These are phyloP conservation scores for Prototheca wickerhamii DNA, from an alignment of 163 green algal genomes.

Conservation along the genomic window DNA sequence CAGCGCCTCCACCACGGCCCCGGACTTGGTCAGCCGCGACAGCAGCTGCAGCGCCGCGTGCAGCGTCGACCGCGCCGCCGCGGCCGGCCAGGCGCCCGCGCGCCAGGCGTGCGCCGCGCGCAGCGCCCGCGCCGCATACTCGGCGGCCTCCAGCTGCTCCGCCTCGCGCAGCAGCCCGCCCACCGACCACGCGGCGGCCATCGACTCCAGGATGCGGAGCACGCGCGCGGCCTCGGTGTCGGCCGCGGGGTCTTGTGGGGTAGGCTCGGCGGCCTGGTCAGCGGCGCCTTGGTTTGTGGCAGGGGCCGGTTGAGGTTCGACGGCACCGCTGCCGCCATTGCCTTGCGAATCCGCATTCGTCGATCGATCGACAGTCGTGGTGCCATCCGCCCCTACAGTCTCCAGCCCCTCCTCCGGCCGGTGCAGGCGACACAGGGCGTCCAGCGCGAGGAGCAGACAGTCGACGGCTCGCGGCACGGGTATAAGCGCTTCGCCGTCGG, in stretches of 20 bases:
- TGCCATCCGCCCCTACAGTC: no score
- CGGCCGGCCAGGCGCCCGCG: background rate
- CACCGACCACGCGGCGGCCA: constrained; percentile 13
- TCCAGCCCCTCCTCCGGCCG: no score
- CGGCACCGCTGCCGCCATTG: background rate
- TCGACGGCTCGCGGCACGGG: constrained; percentile 64
- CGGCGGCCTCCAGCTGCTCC: constrained; percentile 40
- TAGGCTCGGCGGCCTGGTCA: background rate
- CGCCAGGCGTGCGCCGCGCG: background rate
- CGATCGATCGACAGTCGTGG: no score
- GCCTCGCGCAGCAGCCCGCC: constrained; percentile 56
- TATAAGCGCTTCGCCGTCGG: background rate
- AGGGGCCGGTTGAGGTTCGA: no score
- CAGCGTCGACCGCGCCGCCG: constrained; percentile 28
- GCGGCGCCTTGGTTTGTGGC: background rate
- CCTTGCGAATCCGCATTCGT: background rate
- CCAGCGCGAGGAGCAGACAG: constrained; percentile 53
- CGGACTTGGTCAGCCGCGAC: constrained; percentile 52
- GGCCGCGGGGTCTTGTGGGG: background rate
- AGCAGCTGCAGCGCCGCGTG: constrained; percentile 69
- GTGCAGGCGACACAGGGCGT: constrained; percentile 3
- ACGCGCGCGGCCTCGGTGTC: background rate
- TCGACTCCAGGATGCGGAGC: background rate
- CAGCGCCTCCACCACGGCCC: constrained; percentile 38
- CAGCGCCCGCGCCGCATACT: background rate